Conservation (phyloP, 371 early-diverging fungal species). For the Mortierella sp. region DNA sequence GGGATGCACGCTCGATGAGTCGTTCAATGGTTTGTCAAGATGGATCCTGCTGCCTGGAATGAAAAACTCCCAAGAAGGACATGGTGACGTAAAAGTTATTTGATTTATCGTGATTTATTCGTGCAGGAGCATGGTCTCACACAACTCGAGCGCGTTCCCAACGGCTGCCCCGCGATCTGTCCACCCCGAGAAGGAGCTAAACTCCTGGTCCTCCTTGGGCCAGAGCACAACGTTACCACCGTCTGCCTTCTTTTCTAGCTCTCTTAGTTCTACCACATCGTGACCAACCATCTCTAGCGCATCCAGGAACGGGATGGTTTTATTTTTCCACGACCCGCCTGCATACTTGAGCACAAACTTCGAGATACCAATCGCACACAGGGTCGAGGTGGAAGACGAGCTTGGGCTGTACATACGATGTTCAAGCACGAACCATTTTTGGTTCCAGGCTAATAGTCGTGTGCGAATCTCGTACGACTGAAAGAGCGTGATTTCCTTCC, state of each 20-base stretch:
- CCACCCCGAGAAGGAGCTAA: constrained; percentile 48
- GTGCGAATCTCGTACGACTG: constrained; percentile 54
- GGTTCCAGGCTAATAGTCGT: constrained; percentile 46
- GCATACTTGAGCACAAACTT: constrained; percentile 51
- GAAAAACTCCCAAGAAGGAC: too few species aligned
- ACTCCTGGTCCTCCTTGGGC: constrained; percentile 43
- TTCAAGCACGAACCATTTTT: constrained; percentile 52
- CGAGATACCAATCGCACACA: constrained; percentile 51
- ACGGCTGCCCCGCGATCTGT: constrained; percentile 44
- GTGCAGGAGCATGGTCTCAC: constrained; percentile 41
- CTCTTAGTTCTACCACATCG: constrained; percentile 33
- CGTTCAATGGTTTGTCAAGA: too few species aligned
- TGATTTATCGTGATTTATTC: too few species aligned
- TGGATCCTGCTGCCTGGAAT: too few species aligned
- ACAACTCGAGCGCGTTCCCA: constrained; percentile 45
- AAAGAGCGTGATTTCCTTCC: constrained; percentile 50
- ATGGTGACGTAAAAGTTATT: too few species aligned
- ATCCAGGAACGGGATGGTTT: constrained; percentile 53
- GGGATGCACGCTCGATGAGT: too few species aligned
- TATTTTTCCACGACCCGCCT: constrained; percentile 50
- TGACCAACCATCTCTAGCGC: constrained; percentile 53
- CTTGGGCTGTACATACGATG: constrained; percentile 47
- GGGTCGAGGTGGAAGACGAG: neutral
- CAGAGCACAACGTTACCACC: constrained; percentile 45
- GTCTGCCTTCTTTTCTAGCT: constrained; percentile 34